These are phyloP conservation scores for Penicillium sp. DNA, from an alignment of 2,329 filamentous ascomycete genomes.

Conservation along the genomic window DNA sequence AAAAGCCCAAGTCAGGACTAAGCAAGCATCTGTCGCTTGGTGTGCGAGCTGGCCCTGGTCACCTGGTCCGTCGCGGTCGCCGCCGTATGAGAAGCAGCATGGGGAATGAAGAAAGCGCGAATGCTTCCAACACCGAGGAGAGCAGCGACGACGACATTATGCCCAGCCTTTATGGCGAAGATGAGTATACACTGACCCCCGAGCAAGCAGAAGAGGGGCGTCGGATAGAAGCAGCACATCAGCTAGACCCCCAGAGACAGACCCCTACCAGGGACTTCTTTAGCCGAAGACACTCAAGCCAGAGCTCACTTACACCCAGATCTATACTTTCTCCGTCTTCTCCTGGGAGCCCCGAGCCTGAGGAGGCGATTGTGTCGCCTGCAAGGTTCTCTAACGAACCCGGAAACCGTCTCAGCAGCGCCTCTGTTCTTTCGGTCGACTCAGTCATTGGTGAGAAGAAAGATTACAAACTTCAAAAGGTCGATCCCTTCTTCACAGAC, in stretches of 20 bases:
- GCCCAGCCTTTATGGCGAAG: slow-evolving; percentile 31
- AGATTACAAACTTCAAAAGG: slow-evolving; percentile 56
- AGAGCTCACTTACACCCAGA: too few species aligned
- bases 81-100: slow-evolving; percentile 20
- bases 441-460: slow-evolving; percentile 54
- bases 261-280: too few species aligned
- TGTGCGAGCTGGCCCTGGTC: slow-evolving; percentile 34
- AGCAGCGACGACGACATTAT: slow-evolving; percentile 34
- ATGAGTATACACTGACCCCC: slow-evolving; percentile 32
- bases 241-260: too few species aligned
- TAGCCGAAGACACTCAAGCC: slow-evolving; percentile 20
- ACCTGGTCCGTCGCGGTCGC: slow-evolving; percentile 26
- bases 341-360: slow-evolving; percentile 25
- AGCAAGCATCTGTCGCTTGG: slow-evolving; percentile 34
- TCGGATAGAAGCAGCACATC: too few species aligned
- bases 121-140: slow-evolving; percentile 27
- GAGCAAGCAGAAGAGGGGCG: slow-evolving; percentile 29
- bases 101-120: slow-evolving; percentile 25
- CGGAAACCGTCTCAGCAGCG: slow-evolving; percentile 31
- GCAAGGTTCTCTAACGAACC: too few species aligned
- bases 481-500: slow-evolving; percentile 61
- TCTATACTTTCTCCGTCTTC: too few species aligned
- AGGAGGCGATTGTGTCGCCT: too few species aligned
- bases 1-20: slow-evolving; percentile 26
- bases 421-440: slow-evolving; percentile 47